Percentiles rank a stretch among this genome's conserved stretches.
These are phyloP conservation scores for Wallacemonas sp. DNA, from an alignment of 208 protist genomes.

Conservation along the genomic window DNA sequence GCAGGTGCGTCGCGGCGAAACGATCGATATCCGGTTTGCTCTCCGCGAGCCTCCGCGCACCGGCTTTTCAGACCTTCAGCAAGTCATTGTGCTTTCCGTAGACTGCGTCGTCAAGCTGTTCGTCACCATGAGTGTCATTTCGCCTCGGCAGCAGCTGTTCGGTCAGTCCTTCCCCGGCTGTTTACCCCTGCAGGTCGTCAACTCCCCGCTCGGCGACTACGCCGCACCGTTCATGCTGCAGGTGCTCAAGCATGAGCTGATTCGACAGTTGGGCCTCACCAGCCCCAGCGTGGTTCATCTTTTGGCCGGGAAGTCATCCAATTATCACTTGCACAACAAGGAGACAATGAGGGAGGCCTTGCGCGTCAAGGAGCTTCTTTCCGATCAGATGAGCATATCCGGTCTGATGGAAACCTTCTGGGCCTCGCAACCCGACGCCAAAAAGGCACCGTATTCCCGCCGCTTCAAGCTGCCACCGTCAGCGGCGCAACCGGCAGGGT, in stretches of 20 bases:
- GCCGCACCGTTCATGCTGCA: slow-evolving; percentile 77
- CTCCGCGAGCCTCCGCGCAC: slow-evolving; percentile 40
- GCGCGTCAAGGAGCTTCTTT: slow-evolving; percentile 50
- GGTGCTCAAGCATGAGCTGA: slow-evolving; percentile 78
- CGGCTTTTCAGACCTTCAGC: slow-evolving; percentile 63
- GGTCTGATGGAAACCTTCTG: slow-evolving; percentile 65
- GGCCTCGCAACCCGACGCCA: slow-evolving; percentile 40
- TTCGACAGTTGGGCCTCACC: slow-evolving; percentile 67
- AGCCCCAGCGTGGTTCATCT: slow-evolving; percentile 53
- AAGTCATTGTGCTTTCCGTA: slow-evolving; percentile 71
- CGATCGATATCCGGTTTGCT: slow-evolving; percentile 51
- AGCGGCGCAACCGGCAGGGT: slow-evolving; percentile 65
- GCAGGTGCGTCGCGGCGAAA: slow-evolving; percentile 56
- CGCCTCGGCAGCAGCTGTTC: slow-evolving; percentile 58
- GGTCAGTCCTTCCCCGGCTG: slow-evolving; percentile 62
- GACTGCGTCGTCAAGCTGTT: slow-evolving; percentile 70
- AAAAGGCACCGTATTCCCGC: slow-evolving; percentile 27
- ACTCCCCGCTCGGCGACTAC: slow-evolving; percentile 77
- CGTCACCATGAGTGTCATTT: slow-evolving; percentile 68
- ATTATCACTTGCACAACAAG: slow-evolving; percentile 65
- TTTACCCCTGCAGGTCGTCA: slow-evolving; percentile 56
- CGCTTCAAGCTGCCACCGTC: slow-evolving; percentile 51
- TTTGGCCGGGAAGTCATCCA: slow-evolving; percentile 50
- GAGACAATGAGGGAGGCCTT: slow-evolving; percentile 63
- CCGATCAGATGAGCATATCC: slow-evolving; percentile 54